These are phyloP conservation scores for Ichthyophthirius multifiliis DNA, from an alignment of 169 alveolate species.

Conservation along the genomic window DNA sequence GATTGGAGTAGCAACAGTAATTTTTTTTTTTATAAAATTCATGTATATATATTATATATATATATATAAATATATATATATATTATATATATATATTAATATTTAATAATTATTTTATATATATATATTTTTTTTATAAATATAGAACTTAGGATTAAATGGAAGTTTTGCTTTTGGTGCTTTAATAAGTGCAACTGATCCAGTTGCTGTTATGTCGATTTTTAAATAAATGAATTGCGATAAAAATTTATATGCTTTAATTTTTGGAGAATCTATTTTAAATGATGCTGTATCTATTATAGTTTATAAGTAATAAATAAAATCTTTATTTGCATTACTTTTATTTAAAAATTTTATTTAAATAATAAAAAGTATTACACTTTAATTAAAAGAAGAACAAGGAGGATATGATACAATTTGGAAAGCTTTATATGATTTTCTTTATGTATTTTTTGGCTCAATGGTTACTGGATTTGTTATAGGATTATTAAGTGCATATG, in stretches of 20 bases:
- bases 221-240: constrained; percentile 59
- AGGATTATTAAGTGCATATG: constrained; percentile 61
- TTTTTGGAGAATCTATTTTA: constrained; percentile 79
- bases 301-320: constrained; percentile 23
- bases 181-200: constrained; percentile 77
- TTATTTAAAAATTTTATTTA: neutral
- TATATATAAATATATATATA: too few relatives aligned
- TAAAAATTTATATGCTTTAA: constrained; percentile 40
- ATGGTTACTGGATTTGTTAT: constrained; percentile 44
- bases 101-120: neutral
- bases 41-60: too few relatives aligned
- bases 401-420: neutral
- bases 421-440: constrained; percentile 7
- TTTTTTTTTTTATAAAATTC: neutral
- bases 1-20: constrained; percentile 31
- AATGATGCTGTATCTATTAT: constrained; percentile 78
- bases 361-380: neutral
- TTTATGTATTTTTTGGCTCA: constrained; percentile 5
- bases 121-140: neutral
- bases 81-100: too few relatives aligned
- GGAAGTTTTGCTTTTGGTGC: constrained; percentile 65
- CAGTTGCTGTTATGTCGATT: constrained; percentile 74
- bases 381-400: neutral
- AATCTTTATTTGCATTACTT: neutral
- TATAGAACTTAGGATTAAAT: constrained; percentile 12